Percentiles rank a stretch among this genome's conserved stretches.
These are phyloP conservation scores for Pezicula rhizophila DNA, from an alignment of 2,329 filamentous ascomycete species.

Conservation along the genomic window DNA sequence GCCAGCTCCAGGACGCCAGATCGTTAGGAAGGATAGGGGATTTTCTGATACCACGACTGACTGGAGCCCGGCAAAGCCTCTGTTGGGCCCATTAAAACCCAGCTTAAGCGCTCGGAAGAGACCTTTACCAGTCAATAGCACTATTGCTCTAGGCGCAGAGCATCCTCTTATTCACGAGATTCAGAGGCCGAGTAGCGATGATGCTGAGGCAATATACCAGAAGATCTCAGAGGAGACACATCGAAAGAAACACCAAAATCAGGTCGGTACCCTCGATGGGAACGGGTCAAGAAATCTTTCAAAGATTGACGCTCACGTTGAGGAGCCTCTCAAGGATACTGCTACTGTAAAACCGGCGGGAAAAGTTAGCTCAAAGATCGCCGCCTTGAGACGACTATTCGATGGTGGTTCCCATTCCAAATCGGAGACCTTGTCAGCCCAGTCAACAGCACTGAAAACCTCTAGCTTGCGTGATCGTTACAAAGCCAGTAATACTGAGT, in stretches of 20 bases:
- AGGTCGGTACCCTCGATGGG: conserved; percentile 13
- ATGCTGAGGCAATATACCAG: conserved; percentile 18
- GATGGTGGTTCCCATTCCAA: neutral
- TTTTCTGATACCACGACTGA: too few species aligned
- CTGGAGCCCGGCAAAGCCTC: too few species aligned
- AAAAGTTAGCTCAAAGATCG: neutral
- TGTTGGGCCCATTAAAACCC: too few species aligned
- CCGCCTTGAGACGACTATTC: neutral
- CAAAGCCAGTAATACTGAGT: neutral
- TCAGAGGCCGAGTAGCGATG: conserved; percentile 12
- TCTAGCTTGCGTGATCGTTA: neutral
- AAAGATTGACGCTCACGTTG: neutral
- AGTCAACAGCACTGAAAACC: neutral
- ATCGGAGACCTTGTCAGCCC: too few species aligned
- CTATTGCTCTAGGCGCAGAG: too few species aligned
- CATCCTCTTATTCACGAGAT: neutral
- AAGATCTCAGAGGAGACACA: conserved; percentile 15
- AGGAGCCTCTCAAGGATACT: neutral
- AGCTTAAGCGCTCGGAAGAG: too few species aligned
- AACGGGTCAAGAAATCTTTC: conserved; percentile 4
- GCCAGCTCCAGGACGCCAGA: neutral
- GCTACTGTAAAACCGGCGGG: neutral
- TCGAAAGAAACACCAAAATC: neutral
- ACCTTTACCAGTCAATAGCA: too few species aligned
- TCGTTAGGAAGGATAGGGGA: neutral